phyloP scores from a whole-genome alignment of 495 filamentous ascomycete species.

The Aeminium ludgeri region DNA sequence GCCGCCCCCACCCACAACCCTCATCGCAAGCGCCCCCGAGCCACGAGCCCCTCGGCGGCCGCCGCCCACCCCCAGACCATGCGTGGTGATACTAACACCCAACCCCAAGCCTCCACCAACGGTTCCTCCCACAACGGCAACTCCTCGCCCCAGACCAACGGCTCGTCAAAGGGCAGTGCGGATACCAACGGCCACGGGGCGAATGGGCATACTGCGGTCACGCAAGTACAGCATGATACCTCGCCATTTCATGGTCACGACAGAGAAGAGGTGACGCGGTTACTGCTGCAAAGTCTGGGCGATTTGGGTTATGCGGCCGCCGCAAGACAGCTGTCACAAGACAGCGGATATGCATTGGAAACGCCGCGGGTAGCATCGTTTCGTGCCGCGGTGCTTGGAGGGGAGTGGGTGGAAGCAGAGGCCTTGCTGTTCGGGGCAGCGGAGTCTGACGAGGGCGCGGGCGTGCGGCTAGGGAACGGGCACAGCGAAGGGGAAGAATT shows the following conservation, averaged over 20 bases:
- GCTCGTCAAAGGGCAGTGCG: conserved; percentile 18
- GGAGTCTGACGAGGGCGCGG: conserved; percentile 24
- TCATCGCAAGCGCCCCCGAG: conserved; percentile 46
- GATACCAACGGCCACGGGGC: conserved; percentile 32
- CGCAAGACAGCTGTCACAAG: conserved; percentile 53
- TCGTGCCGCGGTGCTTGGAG: conserved; percentile 59
- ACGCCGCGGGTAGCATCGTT: conserved; percentile 72
- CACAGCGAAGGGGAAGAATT: background rate
- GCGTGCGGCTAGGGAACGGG: conserved; percentile 16
- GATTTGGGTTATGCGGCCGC: conserved; percentile 74
- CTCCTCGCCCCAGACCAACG: conserved; percentile 13
- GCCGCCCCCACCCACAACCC: no score
- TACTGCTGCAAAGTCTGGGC: conserved; percentile 75
- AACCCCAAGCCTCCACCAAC: conserved; percentile 32
- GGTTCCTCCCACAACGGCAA: conserved; percentile 22
- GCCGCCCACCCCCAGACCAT: conserved; percentile 28
- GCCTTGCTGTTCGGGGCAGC: conserved; percentile 46
- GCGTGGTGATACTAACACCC: conserved; percentile 37
- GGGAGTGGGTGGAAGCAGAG: conserved; percentile 76
- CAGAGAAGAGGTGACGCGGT: conserved; percentile 81
- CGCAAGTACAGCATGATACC: conserved; percentile 23
- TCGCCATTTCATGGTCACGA: conserved; percentile 61
- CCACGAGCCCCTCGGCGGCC: no score
- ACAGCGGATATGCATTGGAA: conserved; percentile 83
- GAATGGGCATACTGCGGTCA: conserved; percentile 18